A percentile compares a stretch with the other conserved stretches of the same genome.
Evolutionary conservation across 2,329 filamentous ascomycete species (phyloP).

Genomic region (Rachicladosporium sp.): DNA sequence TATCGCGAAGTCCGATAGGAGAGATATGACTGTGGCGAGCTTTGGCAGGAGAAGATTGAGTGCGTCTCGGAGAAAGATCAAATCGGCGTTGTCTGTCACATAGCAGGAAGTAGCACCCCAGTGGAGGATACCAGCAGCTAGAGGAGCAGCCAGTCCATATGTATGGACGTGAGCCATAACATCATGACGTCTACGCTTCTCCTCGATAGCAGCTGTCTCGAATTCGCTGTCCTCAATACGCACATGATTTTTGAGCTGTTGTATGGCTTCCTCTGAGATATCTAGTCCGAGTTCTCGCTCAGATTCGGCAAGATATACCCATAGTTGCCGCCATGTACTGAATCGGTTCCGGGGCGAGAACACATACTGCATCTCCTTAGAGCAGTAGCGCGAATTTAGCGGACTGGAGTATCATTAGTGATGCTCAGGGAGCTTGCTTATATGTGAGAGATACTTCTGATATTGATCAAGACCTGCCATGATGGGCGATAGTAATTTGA

Average conservation of each 20-base stretch:
- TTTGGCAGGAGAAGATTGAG: conserved; percentile 67
- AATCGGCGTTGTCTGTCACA: conserved; percentile 63
- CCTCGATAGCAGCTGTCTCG: conserved; percentile 34
- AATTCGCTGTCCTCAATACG: conserved; percentile 38
- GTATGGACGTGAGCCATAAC: conserved; percentile 47
- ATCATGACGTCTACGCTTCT: conserved; percentile 33
- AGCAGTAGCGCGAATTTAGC: conserved; percentile 61
- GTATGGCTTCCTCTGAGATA: conserved; percentile 53
- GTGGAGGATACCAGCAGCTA: conserved; percentile 74
- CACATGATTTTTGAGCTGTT: conserved; percentile 34
- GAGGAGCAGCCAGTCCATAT: conserved; percentile 60
- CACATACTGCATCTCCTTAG: conserved; percentile 60
- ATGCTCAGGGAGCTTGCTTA: not conserved
- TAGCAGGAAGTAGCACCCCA: conserved; percentile 52
- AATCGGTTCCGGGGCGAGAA: conserved; percentile 67
- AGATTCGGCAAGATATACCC: conserved; percentile 70
- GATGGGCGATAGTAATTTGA: not conserved
- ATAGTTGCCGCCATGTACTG: conserved; percentile 76
- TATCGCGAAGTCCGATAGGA: conserved; percentile 59
- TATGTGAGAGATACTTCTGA: not conserved
- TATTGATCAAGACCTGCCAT: not conserved
- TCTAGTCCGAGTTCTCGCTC: conserved; percentile 69
- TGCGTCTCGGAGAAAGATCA: conserved; percentile 56
- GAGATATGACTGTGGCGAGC: conserved; percentile 64
- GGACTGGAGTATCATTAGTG: conserved; percentile 48